phyloP scores from a whole-genome alignment of 2,329 filamentous ascomycete species.

The Cladophialophora psammophila region DNA sequence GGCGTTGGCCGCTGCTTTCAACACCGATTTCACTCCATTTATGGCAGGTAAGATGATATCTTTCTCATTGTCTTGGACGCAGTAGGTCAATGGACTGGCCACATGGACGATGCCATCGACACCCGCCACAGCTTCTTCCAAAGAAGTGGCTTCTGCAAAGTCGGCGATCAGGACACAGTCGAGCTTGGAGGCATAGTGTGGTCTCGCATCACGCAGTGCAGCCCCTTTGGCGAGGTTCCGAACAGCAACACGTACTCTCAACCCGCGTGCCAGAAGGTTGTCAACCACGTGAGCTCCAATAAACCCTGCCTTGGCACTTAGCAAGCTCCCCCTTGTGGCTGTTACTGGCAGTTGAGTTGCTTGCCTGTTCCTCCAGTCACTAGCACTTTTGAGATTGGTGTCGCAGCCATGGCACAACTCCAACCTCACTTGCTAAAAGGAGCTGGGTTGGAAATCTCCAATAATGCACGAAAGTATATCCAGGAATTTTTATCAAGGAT shows the following conservation, averaged over 20 bases:
- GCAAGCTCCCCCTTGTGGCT: too few relatives aligned
- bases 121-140: slow-evolving; percentile 67
- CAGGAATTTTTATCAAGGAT: neutral
- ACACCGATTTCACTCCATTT: slow-evolving; percentile 67
- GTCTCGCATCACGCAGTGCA: slow-evolving; percentile 28
- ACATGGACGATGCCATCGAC: slow-evolving; percentile 79
- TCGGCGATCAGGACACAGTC: slow-evolving; percentile 74
- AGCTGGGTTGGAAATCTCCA: neutral
- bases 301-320: too few relatives aligned
- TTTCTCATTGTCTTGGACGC: slow-evolving; percentile 72
- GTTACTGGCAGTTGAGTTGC: too few relatives aligned
- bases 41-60: slow-evolving; percentile 65
- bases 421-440: neutral
- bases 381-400: neutral
- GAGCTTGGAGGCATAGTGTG: slow-evolving; percentile 52
- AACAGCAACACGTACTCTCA: slow-evolving; percentile 32
- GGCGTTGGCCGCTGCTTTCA: slow-evolving; percentile 66
- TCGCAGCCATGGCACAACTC: neutral
- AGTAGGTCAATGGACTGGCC: slow-evolving; percentile 75
- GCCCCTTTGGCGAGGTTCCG: slow-evolving; percentile 30
- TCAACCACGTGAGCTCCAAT: slow-evolving; percentile 22
- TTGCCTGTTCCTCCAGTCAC: neutral
- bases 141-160: slow-evolving; percentile 73
- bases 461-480: neutral
- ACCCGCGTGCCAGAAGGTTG: slow-evolving; percentile 31